phyloP scores from a whole-genome alignment of 129 eudicot genomes.

The Pulicaria dysenterica region DNA sequence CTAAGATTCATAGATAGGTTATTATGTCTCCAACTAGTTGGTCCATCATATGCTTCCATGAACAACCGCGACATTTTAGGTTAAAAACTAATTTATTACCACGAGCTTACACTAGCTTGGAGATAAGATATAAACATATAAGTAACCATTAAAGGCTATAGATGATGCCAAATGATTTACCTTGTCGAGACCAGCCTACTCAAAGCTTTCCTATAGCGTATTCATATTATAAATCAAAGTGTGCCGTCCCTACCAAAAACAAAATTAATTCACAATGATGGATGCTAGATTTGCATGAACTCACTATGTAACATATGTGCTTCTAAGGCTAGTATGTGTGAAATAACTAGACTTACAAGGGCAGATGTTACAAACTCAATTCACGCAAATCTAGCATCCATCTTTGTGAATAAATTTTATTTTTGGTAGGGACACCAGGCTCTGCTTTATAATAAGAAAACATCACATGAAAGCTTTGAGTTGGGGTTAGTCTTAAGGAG shows the following conservation, averaged over 20 bases:
- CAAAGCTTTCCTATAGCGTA: constrained; percentile 71
- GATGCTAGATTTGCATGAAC: constrained; percentile 9
- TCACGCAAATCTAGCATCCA: constrained; percentile 9
- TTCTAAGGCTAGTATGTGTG: neutral
- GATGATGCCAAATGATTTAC: constrained; percentile 34
- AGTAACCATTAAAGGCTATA: neutral
- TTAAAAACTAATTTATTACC: neutral
- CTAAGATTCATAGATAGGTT: neutral
- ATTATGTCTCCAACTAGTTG: neutral
- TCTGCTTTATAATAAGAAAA: constrained; percentile 67
- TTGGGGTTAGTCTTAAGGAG: constrained; percentile 91
- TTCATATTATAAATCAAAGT: constrained; percentile 66
- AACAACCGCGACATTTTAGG: neutral
- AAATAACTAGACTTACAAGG: neutral
- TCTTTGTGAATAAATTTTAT: constrained; percentile 13
- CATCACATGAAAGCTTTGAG: constrained; percentile 71
- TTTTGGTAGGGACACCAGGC: constrained; percentile 81
- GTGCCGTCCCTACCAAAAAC: constrained; percentile 74
- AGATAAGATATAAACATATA: neutral
- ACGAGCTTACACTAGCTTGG: neutral
- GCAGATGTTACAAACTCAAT: constrained; percentile 1
- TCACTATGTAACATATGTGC: constrained; percentile 2
- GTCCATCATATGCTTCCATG: constrained; percentile 2
- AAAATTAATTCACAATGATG: constrained; percentile 15
- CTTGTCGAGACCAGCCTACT: constrained; percentile 88